Evolutionary conservation across 352 stramenopile species (phyloP), one percentile per base, ranked within the genome.

Genomic region (Peronospora destructor): DNA sequence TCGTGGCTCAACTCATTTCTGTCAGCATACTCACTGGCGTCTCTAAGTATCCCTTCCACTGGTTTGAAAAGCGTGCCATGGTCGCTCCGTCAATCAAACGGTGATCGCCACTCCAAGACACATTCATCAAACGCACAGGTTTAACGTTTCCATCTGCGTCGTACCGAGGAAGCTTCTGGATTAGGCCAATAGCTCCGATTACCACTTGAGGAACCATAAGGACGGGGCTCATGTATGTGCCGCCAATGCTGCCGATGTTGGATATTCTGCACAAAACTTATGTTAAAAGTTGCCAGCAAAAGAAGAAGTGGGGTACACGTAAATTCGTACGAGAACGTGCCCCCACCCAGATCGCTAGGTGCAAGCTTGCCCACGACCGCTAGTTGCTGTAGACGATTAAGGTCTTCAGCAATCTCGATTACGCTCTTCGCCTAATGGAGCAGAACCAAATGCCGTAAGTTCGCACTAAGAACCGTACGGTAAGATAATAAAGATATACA

Each of bases 71-170:
- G 25, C 91, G 75, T 17, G 95, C 95, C 79, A 99, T 97, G 9
- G 95, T 98, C 5, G 95, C 96, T 39, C 96, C 96, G 63, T 99
- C 96, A 42, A 99, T 90, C 36, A 98, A 91, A 34, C 96, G 84
- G 75, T 99, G 96, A 66, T 99, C 96, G 10, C 91, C 96, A 33
- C 87, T 96, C 95, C 95, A 99, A 32, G 88, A 98, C 10, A 98
- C 89, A 53, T 96, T 91, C 87, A 98, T 98, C 38, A 99, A 56
- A 34, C 87, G 81, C 30, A 86, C 65, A 10, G 91, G 76, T 39
- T 91, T 64, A 8, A 98, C 82, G 38, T 76, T 78, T 35, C 79
- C 83, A 12, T 93, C 74, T n/a, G 50, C 56, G 10, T 85, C 72
- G 53, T 98, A 99, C n/a, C 95, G 82, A 9, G 96, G 96, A 4